Base-by-base conservation (phyloP, 2,329 filamentous ascomycete genomes). In the Aspergillus sp. region DNA sequence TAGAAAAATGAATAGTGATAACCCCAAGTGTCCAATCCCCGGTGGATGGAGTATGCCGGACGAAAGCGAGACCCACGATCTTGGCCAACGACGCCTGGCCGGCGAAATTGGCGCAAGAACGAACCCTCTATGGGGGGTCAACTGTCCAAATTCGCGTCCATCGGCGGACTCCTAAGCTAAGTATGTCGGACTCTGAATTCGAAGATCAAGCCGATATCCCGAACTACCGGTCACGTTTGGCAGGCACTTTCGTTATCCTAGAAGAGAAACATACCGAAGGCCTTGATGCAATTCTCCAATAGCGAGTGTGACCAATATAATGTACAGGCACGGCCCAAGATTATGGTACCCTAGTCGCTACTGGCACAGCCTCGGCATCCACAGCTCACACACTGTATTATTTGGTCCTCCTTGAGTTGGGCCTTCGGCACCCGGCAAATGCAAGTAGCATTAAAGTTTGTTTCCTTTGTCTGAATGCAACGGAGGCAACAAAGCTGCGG, bases 401-500 rank as follows among this genome's bases (percentile, higher is more conserved):
- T 89, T 73, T 95, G 89, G 42, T 91, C 88, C 69, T 96, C 92
- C 76, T 96, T 96, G 71, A 99, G 78, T 74, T 96, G 86, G 33
- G 91, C 88, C 71, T 89, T 89, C 1, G 95, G 95, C 51, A 99
- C 93, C 51, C 95, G 90, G 75, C 95, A 99, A 70, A 99, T 95
- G 74, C 95, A 99, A 1, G 93, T 99, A 63, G 91, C 90, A 75
- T 93, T 95, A 80, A 98, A 99, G 76, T 99, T 99, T 30, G 95
- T 99, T 81, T 99, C 95, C 77, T 98, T 98, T n/a, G 95, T 97
- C 77, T 99, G 95, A 56, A 99, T 93, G 76, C 95, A 99, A 61
- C 93, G 86, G 55, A 97, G 81, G 75, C 95, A 99, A 77, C 95
- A 99, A 44, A 99, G 79, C 90, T 95, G 15, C 6, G 20, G 41